Evolutionary conservation across 225 moss, liverwort and hornwort genomes (phyloP).

Genomic region (Polytrichum commune): DNA sequence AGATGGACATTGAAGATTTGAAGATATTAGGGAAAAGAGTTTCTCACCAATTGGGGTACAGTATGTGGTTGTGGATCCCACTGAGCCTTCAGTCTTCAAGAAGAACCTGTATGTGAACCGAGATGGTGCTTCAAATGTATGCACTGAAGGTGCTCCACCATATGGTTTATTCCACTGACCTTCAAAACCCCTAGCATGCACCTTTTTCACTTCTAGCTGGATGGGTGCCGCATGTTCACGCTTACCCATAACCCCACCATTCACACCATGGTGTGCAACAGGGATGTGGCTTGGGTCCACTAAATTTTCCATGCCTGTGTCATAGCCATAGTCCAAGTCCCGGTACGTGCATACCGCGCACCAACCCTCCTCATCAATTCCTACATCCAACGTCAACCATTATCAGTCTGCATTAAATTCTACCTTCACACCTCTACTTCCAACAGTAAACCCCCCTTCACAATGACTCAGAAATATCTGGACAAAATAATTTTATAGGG

Average conservation of each 20-base stretch:
- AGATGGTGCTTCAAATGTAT: slow-evolving; percentile 69
- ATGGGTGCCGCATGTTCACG: slow-evolving; percentile 54
- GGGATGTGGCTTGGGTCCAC: slow-evolving; percentile 79
- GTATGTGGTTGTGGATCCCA: slow-evolving; percentile 69
- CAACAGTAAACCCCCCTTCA: no score
- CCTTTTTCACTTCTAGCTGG: slow-evolving; percentile 54
- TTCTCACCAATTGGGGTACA: slow-evolving; percentile 65
- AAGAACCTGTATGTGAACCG: slow-evolving; percentile 69
- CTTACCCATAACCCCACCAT: slow-evolving; percentile 81
- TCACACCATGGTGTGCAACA: slow-evolving; percentile 86
- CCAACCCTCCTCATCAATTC: slow-evolving; percentile 75
- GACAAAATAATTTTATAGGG: no score
- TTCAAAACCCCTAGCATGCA: slow-evolving; percentile 52
- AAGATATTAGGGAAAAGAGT: no score
- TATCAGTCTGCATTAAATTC: no score
- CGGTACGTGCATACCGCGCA: slow-evolving; percentile 61
- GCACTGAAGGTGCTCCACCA: slow-evolving; percentile 45
- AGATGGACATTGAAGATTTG: no score
- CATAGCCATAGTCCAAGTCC: slow-evolving; percentile 62
- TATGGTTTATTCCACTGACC: slow-evolving; percentile 59
- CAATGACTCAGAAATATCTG: no score
- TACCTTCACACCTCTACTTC: no score
- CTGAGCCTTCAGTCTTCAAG: slow-evolving; percentile 50
- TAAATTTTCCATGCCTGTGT: slow-evolving; percentile 86
- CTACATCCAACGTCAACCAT: slow-evolving; percentile 19